phyloP scores from a whole-genome alignment of 768 basidiomycete genomes.

The Tephrocybe sp. region DNA sequence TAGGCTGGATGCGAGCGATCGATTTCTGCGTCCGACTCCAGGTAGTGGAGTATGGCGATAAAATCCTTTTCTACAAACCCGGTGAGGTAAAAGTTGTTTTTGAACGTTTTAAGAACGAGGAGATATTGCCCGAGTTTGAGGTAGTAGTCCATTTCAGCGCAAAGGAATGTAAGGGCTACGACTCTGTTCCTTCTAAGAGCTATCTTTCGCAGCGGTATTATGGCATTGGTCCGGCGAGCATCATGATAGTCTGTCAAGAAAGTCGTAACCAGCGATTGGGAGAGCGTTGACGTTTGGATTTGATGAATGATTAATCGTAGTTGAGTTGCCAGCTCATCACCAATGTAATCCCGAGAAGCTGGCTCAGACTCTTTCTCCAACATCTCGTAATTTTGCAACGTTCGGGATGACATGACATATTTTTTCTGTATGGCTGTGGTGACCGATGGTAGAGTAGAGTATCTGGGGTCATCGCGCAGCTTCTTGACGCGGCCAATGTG shows the following conservation, averaged over 20 bases:
- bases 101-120: slow-evolving; percentile 45
- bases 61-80: too few species aligned
- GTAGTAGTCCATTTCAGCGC: slow-evolving; percentile 47
- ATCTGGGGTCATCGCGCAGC: slow-evolving; percentile 15
- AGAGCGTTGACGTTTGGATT: neutral
- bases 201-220: slow-evolving; percentile 32
- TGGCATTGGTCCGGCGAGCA: slow-evolving; percentile 31
- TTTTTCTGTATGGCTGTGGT: too few species aligned
- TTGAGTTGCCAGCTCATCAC: slow-evolving; percentile 4
- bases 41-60: slow-evolving; percentile 16
- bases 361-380: slow-evolving; percentile 5
- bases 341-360: slow-evolving; percentile 6
- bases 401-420: neutral
- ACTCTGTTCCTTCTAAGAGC: slow-evolving; percentile 23
- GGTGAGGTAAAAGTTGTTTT: slow-evolving; percentile 53
- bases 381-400: neutral
- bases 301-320: neutral
- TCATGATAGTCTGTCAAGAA: slow-evolving; percentile 37
- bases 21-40: neutral
- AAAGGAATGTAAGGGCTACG: slow-evolving; percentile 28
- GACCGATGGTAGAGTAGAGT: neutral
- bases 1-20: slow-evolving; percentile 6
- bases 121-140: slow-evolving; percentile 22
- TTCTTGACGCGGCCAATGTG: slow-evolving; percentile 18
- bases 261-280: slow-evolving; percentile 28